Evolutionary conservation across 2,329 filamentous ascomycete genomes (phyloP).

Genomic region (Whalleya microplaca): DNA sequence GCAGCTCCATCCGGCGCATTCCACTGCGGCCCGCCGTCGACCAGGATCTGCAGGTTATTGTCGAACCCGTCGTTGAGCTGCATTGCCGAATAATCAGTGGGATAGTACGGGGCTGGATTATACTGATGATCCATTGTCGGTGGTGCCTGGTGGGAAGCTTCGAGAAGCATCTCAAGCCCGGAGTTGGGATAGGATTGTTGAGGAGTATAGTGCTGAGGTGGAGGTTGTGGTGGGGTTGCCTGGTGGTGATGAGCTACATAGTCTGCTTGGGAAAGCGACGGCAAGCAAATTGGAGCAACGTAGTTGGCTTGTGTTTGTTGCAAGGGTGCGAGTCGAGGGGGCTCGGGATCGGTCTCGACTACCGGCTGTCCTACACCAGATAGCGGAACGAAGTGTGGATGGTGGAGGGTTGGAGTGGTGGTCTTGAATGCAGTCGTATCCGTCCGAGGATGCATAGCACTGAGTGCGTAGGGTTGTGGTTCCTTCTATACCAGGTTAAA

Average conservation of each 20-base stretch:
- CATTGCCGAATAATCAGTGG: constrained; percentile 25
- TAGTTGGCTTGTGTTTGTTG: constrained; percentile 31
- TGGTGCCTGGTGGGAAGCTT: constrained; percentile 43
- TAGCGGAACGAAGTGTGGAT: too few species aligned
- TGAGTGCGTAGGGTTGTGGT: constrained; percentile 33
- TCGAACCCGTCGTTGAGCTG: constrained; percentile 50
- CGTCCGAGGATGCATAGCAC: constrained; percentile 31
- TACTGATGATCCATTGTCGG: constrained; percentile 16
- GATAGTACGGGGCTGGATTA: constrained; percentile 28
- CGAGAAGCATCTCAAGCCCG: constrained; percentile 47
- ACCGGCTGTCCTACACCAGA: constrained; percentile 4
- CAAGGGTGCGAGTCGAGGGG: constrained; percentile 30
- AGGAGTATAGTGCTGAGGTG: constrained; percentile 22
- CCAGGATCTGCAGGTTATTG: constrained; percentile 48
- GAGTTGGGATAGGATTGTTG: constrained; percentile 35
- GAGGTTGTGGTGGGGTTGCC: constrained; percentile 26
- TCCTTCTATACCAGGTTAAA: constrained; percentile 22
- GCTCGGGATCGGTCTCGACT: constrained; percentile 19
- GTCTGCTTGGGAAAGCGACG: constrained; percentile 32
- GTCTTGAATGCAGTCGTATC: constrained; percentile 22
- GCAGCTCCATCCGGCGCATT: constrained; percentile 29
- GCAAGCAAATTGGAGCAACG: constrained; percentile 33
- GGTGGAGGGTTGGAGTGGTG: not conserved
- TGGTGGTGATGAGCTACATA: constrained; percentile 30
- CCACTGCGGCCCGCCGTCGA: constrained; percentile 42